A percentile compares a stretch with the other conserved stretches of the same genome.
Evolutionary conservation across 257 asterid species (phyloP).

Genomic region (Solanum medicagineum): DNA sequence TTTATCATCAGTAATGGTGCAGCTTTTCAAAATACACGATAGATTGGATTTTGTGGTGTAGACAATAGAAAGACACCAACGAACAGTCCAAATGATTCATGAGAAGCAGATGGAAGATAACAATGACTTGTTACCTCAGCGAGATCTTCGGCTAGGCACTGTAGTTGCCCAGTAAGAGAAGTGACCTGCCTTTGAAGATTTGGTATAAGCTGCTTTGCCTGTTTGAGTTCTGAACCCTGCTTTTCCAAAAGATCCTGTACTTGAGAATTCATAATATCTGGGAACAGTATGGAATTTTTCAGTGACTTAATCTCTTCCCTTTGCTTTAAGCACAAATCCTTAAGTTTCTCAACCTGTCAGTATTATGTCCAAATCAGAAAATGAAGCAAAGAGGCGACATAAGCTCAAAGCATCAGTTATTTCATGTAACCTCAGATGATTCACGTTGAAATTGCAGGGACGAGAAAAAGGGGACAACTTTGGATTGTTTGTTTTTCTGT

Average conservation of each 20-base stretch:
- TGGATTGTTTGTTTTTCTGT: not conserved
- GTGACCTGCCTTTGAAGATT: slow-evolving; percentile 88
- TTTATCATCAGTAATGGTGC: not conserved
- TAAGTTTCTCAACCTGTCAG: slow-evolving; percentile 78
- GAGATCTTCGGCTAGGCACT: slow-evolving; percentile 80
- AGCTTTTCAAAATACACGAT: not conserved
- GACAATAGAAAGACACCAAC: not conserved
- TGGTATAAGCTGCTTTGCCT: slow-evolving; percentile 87
- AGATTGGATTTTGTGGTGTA: not conserved
- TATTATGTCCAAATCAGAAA: not conserved
- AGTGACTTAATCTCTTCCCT: slow-evolving; percentile 90
- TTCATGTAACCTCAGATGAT: not conserved
- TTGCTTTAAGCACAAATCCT: slow-evolving; percentile 91
- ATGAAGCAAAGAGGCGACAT: not conserved
- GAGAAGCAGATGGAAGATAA: not conserved
- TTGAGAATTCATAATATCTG: slow-evolving; percentile 59
- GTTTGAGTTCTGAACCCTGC: slow-evolving; percentile 70
- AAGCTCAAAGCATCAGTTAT: not conserved
- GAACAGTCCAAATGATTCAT: not conserved
- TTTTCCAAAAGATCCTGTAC: slow-evolving; percentile 51
- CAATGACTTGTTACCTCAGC: slow-evolving; percentile 56
- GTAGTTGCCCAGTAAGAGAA: slow-evolving; percentile 84
- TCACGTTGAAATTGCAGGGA: not conserved
- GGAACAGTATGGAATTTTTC: slow-evolving; percentile 67
- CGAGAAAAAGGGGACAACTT: not conserved